These are phyloP conservation scores for Lineolata rhizophorae DNA, from an alignment of 495 filamentous ascomycete genomes.

Conservation along the genomic window DNA sequence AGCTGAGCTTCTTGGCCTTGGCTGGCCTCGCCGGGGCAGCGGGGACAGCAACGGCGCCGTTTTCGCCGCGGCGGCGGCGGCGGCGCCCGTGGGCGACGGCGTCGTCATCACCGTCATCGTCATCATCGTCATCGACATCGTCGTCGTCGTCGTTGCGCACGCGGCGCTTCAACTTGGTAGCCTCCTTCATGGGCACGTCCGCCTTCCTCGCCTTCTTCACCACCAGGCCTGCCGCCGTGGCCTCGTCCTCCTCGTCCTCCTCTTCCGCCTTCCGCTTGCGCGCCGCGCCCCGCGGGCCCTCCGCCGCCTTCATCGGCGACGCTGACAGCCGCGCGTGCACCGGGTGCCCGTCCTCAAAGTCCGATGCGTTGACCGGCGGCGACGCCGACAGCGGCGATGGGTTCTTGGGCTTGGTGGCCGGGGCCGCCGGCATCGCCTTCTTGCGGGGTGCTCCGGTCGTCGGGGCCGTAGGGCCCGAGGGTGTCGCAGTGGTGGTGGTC, in stretches of 20 bases:
- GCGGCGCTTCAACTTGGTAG: neutral
- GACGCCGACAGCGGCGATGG: slow-evolving; percentile 13
- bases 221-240: neutral
- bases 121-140: neutral
- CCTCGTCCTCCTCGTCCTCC: neutral
- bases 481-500: slow-evolving; percentile 1
- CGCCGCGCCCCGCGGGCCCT: too few relatives aligned
- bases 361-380: slow-evolving; percentile 13
- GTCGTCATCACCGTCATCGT: neutral
- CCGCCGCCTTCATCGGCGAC: slow-evolving; percentile 8
- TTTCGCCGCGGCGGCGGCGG: neutral
- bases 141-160: neutral
- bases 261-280: neutral
- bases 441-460: neutral
- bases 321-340: slow-evolving; percentile 9
- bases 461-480: slow-evolving; percentile 5
- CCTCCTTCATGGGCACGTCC: neutral
- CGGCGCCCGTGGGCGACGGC: neutral
- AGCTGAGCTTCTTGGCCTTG: neutral
- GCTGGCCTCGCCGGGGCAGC: neutral
- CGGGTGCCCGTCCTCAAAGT: slow-evolving; percentile 11
- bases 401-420: slow-evolving; percentile 11
- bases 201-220: neutral
- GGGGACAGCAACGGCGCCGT: neutral
- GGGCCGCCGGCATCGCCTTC: slow-evolving; percentile 5